Evolutionary conservation across 1,139 yeast species (phyloP).

Genomic region (Magnusiomyces suaveolens): DNA sequence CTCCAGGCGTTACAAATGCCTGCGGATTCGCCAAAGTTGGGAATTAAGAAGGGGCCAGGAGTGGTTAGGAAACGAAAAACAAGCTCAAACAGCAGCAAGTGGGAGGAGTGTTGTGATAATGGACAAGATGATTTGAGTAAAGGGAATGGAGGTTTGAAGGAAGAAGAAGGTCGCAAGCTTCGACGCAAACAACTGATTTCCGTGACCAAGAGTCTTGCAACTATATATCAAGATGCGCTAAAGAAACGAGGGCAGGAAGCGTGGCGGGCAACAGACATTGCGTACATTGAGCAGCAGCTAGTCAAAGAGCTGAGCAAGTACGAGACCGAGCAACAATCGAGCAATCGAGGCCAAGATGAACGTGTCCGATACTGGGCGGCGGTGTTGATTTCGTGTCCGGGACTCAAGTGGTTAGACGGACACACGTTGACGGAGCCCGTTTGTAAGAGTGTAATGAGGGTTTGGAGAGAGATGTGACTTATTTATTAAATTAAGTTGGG

Average conservation of each 20-base stretch:
- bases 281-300: conserved; percentile 1
- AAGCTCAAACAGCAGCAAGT: background rate
- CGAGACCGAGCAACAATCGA: background rate
- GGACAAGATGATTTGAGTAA: no score
- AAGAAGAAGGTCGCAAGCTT: no score
- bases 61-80: background rate
- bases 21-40: background rate
- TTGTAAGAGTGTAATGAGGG: background rate
- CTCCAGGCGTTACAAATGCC: background rate
- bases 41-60: background rate
- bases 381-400: background rate
- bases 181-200: no score
- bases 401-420: conserved; percentile 1
- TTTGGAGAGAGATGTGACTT: background rate
- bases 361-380: conserved; percentile 1
- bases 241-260: background rate
- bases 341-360: background rate
- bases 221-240: background rate
- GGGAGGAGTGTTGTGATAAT: no score
- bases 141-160: background rate
- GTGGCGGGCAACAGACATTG: background rate
- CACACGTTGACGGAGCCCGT: background rate
- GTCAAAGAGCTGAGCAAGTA: background rate
- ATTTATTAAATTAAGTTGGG: background rate
- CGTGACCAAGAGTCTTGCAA: background rate